phyloP scores from a whole-genome alignment of 768 basidiomycete species.

The Boletus rubroflammeus region DNA sequence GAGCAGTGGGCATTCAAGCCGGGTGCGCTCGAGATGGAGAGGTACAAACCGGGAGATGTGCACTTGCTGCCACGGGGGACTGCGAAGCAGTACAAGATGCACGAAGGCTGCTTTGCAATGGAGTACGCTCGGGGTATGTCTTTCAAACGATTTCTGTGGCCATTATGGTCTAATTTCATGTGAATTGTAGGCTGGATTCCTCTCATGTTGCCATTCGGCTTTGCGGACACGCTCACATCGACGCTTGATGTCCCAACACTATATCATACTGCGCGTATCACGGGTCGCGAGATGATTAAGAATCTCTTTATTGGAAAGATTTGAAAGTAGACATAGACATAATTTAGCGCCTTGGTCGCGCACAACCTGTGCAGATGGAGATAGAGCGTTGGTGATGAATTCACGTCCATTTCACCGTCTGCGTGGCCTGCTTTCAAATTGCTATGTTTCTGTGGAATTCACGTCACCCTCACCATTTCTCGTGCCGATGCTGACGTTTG shows the following conservation, averaged over 20 bases:
- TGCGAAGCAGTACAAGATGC: conserved; percentile 98
- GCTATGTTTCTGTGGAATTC: not conserved
- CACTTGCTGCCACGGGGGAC: conserved; percentile 80
- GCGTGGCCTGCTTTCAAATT: not conserved
- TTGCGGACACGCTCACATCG: conserved; percentile 80
- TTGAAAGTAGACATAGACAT: conserved; percentile 32
- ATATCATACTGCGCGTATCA: conserved; percentile 72
- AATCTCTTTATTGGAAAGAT: conserved; percentile 90
- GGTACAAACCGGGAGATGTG: conserved; percentile 79
- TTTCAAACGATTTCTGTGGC: not conserved
- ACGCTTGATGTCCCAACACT: conserved; percentile 86
- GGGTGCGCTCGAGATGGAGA: conserved; percentile 80
- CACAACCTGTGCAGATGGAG: not conserved
- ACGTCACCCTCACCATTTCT: not conserved
- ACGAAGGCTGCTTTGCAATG: conserved; percentile 90
- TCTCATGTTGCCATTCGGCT: conserved; percentile 91
- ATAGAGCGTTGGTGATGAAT: not conserved
- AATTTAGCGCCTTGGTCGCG: not conserved
- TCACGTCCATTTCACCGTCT: too few relatives aligned
- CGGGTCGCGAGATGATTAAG: conserved; percentile 75
- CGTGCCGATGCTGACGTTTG: not conserved
- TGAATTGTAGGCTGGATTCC: conserved; percentile 88
- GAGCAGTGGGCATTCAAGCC: conserved; percentile 93
- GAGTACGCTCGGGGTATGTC: conserved; percentile 87
- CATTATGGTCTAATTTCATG: not conserved